Conservation (phyloP, 106 monocot genomes). For the Acorus gramineus region DNA sequence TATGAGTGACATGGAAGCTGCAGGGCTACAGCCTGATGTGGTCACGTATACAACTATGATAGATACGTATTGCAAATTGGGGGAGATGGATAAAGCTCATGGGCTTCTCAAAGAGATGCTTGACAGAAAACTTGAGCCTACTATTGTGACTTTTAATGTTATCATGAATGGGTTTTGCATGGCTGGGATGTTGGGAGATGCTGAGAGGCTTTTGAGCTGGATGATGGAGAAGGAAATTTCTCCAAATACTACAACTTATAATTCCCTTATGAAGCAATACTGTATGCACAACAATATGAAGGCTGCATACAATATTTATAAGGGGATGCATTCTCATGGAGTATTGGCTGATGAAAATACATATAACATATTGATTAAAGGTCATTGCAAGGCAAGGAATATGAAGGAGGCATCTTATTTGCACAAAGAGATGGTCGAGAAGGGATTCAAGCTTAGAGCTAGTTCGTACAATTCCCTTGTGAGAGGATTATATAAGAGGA, state of each 20-base stretch:
- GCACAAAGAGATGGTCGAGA: conserved; percentile 61
- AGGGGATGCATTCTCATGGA: conserved; percentile 42
- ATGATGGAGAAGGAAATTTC: conserved; percentile 58
- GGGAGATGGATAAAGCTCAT: conserved; percentile 53
- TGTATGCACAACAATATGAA: conserved; percentile 75
- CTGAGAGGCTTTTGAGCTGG: conserved; percentile 64
- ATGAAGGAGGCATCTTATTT: conserved; percentile 88
- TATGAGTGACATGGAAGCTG: conserved; percentile 70
- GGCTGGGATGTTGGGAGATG: conserved; percentile 65
- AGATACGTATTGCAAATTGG: conserved; percentile 72
- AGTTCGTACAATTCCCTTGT: conserved; percentile 63
- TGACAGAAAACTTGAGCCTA: conserved; percentile 62
- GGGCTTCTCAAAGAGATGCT: conserved; percentile 67
- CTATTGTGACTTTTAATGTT: conserved; percentile 89
- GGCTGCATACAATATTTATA: conserved; percentile 52
- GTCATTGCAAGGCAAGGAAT: conserved; percentile 87
- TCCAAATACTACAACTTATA: conserved; percentile 72
- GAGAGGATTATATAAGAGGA: conserved; percentile 49
- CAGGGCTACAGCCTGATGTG: conserved; percentile 56
- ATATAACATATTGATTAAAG: conserved; percentile 82
- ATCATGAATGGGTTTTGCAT: conserved; percentile 83
- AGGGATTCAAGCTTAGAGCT: conserved; percentile 47
- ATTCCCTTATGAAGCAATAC: conserved; percentile 72
- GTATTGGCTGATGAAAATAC: conserved; percentile 76
- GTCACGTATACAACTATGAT: conserved; percentile 94